Percentiles rank a stretch among this genome's conserved stretches.
Evolutionary conservation across 208 protist genomes (phyloP).

Genomic region (Zelonia costaricensis): DNA sequence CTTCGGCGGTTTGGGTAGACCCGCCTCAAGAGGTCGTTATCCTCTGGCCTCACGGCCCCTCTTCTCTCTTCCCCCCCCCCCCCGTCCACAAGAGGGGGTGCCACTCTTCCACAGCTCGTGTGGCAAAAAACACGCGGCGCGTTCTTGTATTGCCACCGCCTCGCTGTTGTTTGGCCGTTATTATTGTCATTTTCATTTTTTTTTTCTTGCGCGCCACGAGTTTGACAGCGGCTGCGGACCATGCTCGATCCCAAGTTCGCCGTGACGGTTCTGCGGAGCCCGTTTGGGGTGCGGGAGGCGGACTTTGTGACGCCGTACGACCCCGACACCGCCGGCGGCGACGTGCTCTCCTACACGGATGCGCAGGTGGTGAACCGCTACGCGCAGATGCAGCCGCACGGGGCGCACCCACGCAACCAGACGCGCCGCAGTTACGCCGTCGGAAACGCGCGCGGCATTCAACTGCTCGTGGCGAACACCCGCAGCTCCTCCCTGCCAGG

Average conservation of each 20-base stretch:
- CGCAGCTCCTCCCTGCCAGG: not conserved
- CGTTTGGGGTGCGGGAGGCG: slow-evolving; percentile 64
- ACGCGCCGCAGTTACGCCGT: slow-evolving; percentile 16
- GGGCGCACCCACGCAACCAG: not conserved
- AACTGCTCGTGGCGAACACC: slow-evolving; percentile 19
- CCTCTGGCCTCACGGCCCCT: too few relatives aligned
- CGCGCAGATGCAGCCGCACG: slow-evolving; percentile 4
- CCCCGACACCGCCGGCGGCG: not conserved
- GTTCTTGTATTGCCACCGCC: too few relatives aligned
- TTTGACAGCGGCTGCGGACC: too few relatives aligned
- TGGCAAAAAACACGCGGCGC: too few relatives aligned
- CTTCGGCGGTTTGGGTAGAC: too few relatives aligned
- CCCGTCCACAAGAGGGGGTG: too few relatives aligned
- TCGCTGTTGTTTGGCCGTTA: too few relatives aligned
- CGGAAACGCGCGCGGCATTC: slow-evolving; percentile 18
- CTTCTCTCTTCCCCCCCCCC: too few relatives aligned
- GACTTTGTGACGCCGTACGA: slow-evolving; percentile 36
- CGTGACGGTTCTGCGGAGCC: slow-evolving; percentile 52
- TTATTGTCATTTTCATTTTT: too few relatives aligned
- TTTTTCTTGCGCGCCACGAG: slow-evolving; percentile 1
- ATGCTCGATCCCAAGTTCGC: slow-evolving; percentile 14
- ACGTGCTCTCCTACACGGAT: not conserved
- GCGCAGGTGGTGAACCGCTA: slow-evolving; percentile 1
- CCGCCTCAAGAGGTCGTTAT: too few relatives aligned
- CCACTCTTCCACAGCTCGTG: too few relatives aligned